Percentiles rank a stretch among this genome's conserved stretches.
Evolutionary conservation across 2,329 filamentous ascomycete genomes (phyloP).

Genomic region (Colletotrichum paranaense): DNA sequence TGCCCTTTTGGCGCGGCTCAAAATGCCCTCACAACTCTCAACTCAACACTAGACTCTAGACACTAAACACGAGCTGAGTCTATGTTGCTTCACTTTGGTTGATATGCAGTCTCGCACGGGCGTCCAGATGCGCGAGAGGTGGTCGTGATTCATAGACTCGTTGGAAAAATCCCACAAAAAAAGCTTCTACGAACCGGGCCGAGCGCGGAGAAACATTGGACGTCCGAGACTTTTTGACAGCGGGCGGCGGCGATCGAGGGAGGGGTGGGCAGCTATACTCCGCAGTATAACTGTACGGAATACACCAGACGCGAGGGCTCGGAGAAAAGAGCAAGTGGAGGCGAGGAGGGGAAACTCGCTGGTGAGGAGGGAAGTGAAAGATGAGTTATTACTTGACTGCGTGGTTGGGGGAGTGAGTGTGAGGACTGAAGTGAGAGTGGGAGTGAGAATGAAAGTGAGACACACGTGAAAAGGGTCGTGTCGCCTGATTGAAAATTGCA

Average conservation of each 20-base stretch:
- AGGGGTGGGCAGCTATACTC: no score
- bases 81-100: neutral
- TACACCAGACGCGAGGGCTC: neutral
- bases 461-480: slow-evolving; percentile 22
- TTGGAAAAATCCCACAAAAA: neutral
- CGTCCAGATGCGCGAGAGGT: neutral
- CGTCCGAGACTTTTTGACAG: neutral
- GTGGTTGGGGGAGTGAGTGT: neutral
- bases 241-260: neutral
- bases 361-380: neutral
- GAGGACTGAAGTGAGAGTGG: neutral
- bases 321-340: neutral
- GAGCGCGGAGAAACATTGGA: slow-evolving; percentile 26
- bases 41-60: neutral
- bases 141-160: slow-evolving; percentile 7
- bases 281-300: no score
- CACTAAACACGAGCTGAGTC: no score
- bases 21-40: neutral
- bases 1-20: neutral
- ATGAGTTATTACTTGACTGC: no score
- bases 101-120: neutral
- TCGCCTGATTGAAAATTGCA: slow-evolving; percentile 28
- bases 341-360: neutral
- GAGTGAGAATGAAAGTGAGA: neutral
- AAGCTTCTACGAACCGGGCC: slow-evolving; percentile 24